phyloP scores from a whole-genome alignment of 1,139 yeast species.

The Debaryomycetaceae sp. region DNA sequence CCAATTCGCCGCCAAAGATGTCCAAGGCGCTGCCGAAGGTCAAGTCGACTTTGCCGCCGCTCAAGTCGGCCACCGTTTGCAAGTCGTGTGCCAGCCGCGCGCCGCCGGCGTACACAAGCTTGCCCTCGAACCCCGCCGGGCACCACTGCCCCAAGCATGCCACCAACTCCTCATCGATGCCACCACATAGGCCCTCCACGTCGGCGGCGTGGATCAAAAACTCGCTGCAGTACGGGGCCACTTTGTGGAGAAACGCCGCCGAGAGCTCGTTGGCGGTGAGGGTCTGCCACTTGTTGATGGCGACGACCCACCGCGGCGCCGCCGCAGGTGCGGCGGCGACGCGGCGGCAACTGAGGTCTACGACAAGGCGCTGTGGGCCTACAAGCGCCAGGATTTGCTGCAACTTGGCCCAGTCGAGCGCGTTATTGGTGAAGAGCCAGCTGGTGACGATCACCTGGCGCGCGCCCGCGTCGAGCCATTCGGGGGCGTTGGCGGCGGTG shows the following conservation, averaged over 20 bases:
- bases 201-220: conserved; percentile 96
- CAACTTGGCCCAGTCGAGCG: conserved; percentile 55
- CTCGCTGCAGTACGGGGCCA: conserved; percentile 72
- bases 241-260: conserved; percentile 45
- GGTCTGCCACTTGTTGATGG: conserved; percentile 97
- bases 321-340: conserved; percentile 21
- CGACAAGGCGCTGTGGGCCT: conserved; percentile 70
- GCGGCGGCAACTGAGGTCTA: conserved; percentile 82
- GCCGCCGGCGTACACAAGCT: conserved; percentile 95
- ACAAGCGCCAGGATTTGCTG: conserved; percentile 42
- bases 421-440: conserved; percentile 70
- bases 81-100: conserved; percentile 74
- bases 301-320: conserved; percentile 70
- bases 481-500: conserved; percentile 60
- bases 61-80: conserved; percentile 56
- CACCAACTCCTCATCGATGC: conserved; percentile 82
- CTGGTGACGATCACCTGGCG: conserved; percentile 89
- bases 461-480: conserved; percentile 72
- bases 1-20: conserved; percentile 85
- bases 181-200: conserved; percentile 92
- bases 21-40: conserved; percentile 93
- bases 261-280: conserved; percentile 62
- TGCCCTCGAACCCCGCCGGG: conserved; percentile 49
- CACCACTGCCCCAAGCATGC: conserved; percentile 74
- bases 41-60: conserved; percentile 80